Percentiles rank a stretch among this genome's conserved stretches.
These are phyloP conservation scores for Eragrostis nindensis DNA, from an alignment of 176 grass and related monocot species.

Conservation along the genomic window DNA sequence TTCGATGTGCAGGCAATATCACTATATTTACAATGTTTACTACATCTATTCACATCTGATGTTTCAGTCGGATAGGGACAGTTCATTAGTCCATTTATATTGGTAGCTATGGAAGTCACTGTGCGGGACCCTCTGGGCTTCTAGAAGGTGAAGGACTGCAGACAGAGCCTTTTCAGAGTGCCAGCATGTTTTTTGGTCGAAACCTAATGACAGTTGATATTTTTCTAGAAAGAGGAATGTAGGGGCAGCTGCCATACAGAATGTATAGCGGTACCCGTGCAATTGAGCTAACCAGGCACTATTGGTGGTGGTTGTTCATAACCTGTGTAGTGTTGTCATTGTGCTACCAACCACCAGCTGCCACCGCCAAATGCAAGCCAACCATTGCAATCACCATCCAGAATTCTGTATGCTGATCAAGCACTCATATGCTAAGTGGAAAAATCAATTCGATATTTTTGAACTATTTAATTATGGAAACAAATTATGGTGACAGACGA, in stretches of 20 bases:
- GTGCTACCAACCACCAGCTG: slow-evolving; percentile 63
- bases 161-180: slow-evolving; percentile 1
- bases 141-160: slow-evolving; percentile 42
- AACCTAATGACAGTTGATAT: slow-evolving; percentile 13
- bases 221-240: not conserved
- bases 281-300: slow-evolving; percentile 25
- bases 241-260: not conserved
- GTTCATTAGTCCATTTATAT: slow-evolving; percentile 3
- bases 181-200: not conserved
- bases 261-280: slow-evolving; percentile 22
- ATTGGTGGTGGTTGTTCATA: slow-evolving; percentile 34
- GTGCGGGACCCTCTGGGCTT: slow-evolving; percentile 20
- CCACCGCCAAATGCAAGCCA: slow-evolving; percentile 44
- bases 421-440: not conserved
- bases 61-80: not conserved
- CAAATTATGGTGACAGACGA: not conserved
- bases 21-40: not conserved
- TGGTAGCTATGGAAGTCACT: slow-evolving; percentile 27
- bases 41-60: not conserved
- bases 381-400: slow-evolving; percentile 31
- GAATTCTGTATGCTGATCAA: slow-evolving; percentile 3
- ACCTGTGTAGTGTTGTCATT: slow-evolving; percentile 50
- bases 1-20: not conserved
- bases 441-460: not conserved
- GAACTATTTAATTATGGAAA: not conserved